A percentile compares a stretch with the other conserved stretches of the same genome.
Conservation (phyloP, 192 early-diverging fungal species). For the Gorgonomyces haynaldii region DNA sequence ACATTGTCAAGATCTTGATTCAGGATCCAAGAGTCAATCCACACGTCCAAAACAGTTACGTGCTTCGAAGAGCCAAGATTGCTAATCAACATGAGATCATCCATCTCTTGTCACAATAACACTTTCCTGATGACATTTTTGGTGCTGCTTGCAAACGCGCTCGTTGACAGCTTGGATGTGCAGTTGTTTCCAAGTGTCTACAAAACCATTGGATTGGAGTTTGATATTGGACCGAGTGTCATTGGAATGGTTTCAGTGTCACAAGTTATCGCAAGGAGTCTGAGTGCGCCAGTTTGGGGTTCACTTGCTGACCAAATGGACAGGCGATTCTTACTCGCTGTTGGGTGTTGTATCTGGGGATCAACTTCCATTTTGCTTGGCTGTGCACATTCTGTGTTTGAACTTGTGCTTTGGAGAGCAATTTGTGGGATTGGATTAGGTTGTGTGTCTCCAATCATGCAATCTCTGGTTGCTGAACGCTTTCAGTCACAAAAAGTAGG, state of each 20-base stretch:
- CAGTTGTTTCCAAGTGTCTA: not conserved
- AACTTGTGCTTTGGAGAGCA: not conserved
- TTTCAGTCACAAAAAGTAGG: not conserved
- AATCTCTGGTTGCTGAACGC: not conserved
- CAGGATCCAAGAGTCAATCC: conserved; percentile 7
- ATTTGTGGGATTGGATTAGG: not conserved
- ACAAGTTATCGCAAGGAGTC: not conserved
- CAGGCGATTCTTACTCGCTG: not conserved
- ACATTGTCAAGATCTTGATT: conserved; percentile 4
- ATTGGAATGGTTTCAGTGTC: not conserved
- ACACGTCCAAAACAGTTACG: not conserved
- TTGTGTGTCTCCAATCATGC: not conserved
- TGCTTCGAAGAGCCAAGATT: not conserved
- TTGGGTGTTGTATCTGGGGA: not conserved
- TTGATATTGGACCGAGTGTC: not conserved
- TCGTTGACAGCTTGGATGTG: not conserved
- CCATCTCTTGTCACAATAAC: no score
- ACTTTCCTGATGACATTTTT: not conserved
- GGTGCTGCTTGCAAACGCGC: not conserved
- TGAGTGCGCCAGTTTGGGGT: not conserved
- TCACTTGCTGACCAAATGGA: not conserved
- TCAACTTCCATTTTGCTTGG: not conserved
- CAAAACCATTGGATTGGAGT: not conserved
- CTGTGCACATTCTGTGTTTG: not conserved
- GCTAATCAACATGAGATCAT: no score